phyloP scores from a whole-genome alignment of 2,329 filamentous ascomycete species.

The Dryadomyces quercivorus region DNA sequence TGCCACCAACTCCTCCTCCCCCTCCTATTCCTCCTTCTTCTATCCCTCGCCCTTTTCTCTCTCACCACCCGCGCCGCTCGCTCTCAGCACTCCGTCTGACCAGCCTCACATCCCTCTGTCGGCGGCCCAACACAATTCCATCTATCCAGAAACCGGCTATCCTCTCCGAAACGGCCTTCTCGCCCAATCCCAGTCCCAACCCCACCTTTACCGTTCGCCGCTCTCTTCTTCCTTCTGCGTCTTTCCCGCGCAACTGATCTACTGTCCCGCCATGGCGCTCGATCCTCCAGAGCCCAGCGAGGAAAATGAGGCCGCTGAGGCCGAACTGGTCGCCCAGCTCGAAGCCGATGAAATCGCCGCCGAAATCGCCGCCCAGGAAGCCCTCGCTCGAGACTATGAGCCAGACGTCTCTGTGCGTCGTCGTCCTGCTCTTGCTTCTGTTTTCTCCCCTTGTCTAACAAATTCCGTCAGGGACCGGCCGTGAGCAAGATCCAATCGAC shows the following conservation, averaged over 20 bases:
- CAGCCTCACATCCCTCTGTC: neutral
- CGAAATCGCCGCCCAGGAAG: conserved; percentile 46
- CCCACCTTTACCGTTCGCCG: neutral
- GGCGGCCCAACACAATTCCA: neutral
- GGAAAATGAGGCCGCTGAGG: neutral
- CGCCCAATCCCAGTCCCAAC: neutral
- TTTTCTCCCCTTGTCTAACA: conserved; percentile 10
- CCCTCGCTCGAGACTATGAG: conserved; percentile 45
- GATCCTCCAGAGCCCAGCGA: neutral
- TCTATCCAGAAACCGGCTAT: neutral
- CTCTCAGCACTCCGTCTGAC: neutral
- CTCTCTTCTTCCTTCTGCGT: neutral
- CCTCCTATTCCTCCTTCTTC: neutral
- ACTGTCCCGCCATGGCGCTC: neutral
- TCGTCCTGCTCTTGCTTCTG: neutral
- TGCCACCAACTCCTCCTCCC: neutral
- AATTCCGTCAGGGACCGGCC: conserved; percentile 56
- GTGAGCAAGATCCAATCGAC: conserved; percentile 70
- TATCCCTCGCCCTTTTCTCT: neutral
- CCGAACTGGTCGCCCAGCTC: neutral
- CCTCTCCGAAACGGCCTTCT: neutral
- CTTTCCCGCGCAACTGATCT: neutral
- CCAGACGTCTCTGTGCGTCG: conserved; percentile 41
- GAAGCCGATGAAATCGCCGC: conserved; percentile 15
- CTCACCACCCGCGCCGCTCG: neutral